Evolutionary conservation across 768 basidiomycete species (phyloP), one percentile per base, ranked within the genome.

Genomic region (Heimioporus sp.): DNA sequence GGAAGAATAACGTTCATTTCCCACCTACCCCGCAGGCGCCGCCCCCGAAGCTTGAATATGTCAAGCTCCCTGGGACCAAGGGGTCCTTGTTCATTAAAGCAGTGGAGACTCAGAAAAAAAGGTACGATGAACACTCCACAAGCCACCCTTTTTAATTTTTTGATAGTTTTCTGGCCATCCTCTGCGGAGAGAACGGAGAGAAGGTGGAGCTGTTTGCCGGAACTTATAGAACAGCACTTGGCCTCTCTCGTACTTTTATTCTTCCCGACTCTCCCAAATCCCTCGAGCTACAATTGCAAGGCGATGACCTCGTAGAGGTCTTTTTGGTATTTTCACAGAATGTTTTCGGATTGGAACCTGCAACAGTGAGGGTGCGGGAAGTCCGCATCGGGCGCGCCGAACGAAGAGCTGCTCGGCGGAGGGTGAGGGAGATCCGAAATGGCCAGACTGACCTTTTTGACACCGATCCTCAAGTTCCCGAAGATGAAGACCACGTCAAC

Each of bases 131-230:
- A 44, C 2, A 10, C 5, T 9, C n/a, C 38, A 3, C 35, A 16
- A 21, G 8, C 30, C 7, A 20, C 35, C 8, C 16, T 43, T 11
- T 40, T 37, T 56, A 10, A 60, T 10, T 8, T 44, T 46, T 37
- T 38, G 1, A 5, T 54, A 93, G 91, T 68, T 96, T 95, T 74
- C 79, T 96, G 20, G 92, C 93, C 10, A 94, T 95, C 61, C 79
- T 96, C 0, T 95, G 93, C 57, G 92, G 92, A 17, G 93, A 95
- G 32, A 87, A 83, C 57, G 93, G 91, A 15, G 92, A 95, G 73
- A 92, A 94, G 63, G 92, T 96, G 43, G 92, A 96, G 63, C 74
- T 96, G 11, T 96, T 95, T 68, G 92, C 93, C 37, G 92, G 93
- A 24, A 92, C 92, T 11, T 90, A 90, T 58, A 79, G 87, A 48